A percentile compares a stretch with the other conserved stretches of the same genome.
Conservation (phyloP, 139 green algal genomes). For the Chlamydomonas eustigma region DNA sequence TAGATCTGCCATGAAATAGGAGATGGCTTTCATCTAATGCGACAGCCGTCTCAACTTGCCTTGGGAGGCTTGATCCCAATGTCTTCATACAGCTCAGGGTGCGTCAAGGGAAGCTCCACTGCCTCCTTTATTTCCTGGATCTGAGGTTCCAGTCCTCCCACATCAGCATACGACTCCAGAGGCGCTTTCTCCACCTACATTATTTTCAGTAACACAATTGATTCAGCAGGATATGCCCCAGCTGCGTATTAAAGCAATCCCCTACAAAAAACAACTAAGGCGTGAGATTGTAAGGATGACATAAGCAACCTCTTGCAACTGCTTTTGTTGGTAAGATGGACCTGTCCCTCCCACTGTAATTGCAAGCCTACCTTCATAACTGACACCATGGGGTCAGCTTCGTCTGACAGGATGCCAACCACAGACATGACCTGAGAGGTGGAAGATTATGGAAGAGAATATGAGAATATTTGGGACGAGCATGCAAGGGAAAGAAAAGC, state of each 20-base stretch:
- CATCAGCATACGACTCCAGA: conserved; percentile 94
- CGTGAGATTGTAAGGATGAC: too few species aligned
- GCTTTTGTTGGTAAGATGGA: too few species aligned
- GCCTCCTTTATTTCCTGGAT: conserved; percentile 99
- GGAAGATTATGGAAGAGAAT: too few species aligned
- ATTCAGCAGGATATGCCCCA: neutral
- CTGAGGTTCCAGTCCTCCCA: conserved; percentile 84
- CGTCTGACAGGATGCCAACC: conserved; percentile 93
- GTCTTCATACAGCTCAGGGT: conserved; percentile 99
- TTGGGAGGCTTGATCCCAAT: conserved; percentile 99
- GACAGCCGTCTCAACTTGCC: too few species aligned
- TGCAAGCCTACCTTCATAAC: conserved; percentile 98
- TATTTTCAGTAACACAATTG: too few species aligned
- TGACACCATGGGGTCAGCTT: conserved; percentile 97
- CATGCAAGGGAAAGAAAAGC: too few species aligned
- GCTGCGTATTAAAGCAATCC: too few species aligned
- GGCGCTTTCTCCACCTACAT: conserved; percentile 95
- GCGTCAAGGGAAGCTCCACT: conserved; percentile 98
- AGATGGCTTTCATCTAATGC: too few species aligned
- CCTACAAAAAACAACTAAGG: neutral
- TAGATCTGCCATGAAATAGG: too few species aligned
- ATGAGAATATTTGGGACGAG: too few species aligned
- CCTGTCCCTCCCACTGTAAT: too few species aligned
- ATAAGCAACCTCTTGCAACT: too few species aligned
- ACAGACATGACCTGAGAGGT: conserved; percentile 90